Evolutionary conservation across 352 stramenopile species (phyloP).

Genomic region (Phytopythium aichiense): DNA sequence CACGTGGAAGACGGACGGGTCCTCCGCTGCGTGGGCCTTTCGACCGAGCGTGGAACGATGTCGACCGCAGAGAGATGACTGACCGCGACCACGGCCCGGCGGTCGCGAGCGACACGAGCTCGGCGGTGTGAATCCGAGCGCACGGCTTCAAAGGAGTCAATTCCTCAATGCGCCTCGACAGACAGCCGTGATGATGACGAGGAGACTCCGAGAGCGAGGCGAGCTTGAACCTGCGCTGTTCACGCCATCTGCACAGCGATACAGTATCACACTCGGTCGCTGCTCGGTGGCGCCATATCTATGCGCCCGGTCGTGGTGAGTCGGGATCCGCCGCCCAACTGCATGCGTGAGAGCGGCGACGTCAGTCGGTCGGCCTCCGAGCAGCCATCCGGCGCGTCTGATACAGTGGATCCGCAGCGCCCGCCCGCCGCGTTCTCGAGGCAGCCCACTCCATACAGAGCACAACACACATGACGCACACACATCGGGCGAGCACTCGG

Average conservation of each 20-base stretch:
- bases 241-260: background rate
- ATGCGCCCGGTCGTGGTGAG: background rate
- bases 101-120: background rate
- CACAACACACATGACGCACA: no score
- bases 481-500: background rate
- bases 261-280: background rate
- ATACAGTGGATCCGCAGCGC: background rate
- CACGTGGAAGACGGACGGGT: background rate
- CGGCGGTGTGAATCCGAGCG: background rate
- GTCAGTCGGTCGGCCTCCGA: background rate
- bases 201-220: background rate
- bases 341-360: conserved; percentile 1
- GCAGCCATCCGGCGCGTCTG: background rate
- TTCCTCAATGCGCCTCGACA: background rate
- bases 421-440: background rate
- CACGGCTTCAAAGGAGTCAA: background rate
- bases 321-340: conserved; percentile 1
- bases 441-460: background rate
- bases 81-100: background rate
- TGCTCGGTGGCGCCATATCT: conserved; percentile 4
- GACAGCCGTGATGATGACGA: background rate
- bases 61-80: background rate
- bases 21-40: background rate
- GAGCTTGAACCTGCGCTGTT: background rate
- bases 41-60: background rate